Evolutionary conservation across 345 rosid genomes (phyloP), one percentile per base, ranked within the genome.

Genomic region (Reutealis trisperma): DNA sequence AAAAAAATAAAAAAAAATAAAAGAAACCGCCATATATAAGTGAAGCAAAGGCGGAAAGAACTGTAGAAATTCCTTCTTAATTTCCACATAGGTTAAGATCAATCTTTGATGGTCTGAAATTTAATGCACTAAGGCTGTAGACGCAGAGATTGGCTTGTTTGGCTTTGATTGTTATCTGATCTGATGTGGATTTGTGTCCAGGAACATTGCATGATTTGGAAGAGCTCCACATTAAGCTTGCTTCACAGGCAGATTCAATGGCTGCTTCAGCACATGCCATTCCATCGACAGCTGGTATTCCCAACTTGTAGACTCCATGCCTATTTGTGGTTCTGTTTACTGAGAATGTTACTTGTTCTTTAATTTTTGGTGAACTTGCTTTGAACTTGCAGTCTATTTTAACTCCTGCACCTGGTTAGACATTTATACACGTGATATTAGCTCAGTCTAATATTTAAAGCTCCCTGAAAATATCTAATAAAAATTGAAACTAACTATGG

Each of bases 251-350:
- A 59, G 90, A 85, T 7, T 86, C 89, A 25, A 96, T 78, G 78
- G 82, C 85, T 9, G 92, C 94, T 69, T 85, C 90, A 19, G 92
- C 91, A 69, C 99, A 94, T 73, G 52, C 76, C 60, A 92, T 83
- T 64, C 93, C 97, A 44, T 91, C 97, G 32, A 94, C 87, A 10
- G 97, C 84, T 13, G 97, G 93, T 61, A 94, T 86, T 64, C 89
- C 88, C 63, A 92, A 77, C 81, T 83, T 90, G 91, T 94, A 96
- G 30, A 94, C 72, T 70, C 99, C 99, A 47, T 76, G 57, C 74
- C 85, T 89, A 74, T 94, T 87, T 47, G 99, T 96, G 55, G 92
- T 96, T 81, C 97, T 92, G 86, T 92, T 96, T 75, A 88, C 93
- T 60, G 97, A 87, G 83, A 96, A 89, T 60, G 86, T 70, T 65